Percentiles rank a stretch among this genome's conserved stretches.
Conservation (phyloP, 352 stramenopile genomes). For the Phytophthora pinifolia region DNA sequence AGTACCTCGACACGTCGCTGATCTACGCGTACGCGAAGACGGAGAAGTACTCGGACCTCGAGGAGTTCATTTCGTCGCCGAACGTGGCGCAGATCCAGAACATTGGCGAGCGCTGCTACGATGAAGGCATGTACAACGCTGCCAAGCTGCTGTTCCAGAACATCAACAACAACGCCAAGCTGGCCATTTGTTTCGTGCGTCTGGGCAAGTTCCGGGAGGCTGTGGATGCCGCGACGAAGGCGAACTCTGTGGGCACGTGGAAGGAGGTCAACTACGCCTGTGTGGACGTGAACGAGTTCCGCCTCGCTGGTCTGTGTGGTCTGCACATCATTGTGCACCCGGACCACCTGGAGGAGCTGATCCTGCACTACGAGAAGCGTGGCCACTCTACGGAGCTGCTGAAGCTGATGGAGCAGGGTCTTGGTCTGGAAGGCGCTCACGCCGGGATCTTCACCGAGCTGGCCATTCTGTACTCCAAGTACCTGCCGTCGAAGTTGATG, state of each 20-base stretch:
- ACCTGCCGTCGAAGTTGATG: conserved; percentile 99
- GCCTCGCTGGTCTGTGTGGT: conserved; percentile 96
- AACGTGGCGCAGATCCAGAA: conserved; percentile 99
- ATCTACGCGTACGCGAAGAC: conserved; percentile 99
- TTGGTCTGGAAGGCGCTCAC: conserved; percentile 98
- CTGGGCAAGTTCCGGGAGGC: conserved; percentile 99
- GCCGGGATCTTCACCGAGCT: conserved; percentile 99
- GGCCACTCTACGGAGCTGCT: conserved; percentile 96
- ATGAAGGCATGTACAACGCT: conserved; percentile 98
- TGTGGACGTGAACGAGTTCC: conserved; percentile 98
- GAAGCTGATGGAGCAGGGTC: conserved; percentile 98
- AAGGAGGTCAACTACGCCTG: conserved; percentile 99
- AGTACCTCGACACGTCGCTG: conserved; percentile 98
- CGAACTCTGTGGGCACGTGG: conserved; percentile 99
- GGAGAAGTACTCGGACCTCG: conserved; percentile 98
- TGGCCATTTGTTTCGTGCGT: conserved; percentile 99
- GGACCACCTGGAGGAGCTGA: conserved; percentile 99
- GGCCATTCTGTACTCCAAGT: conserved; percentile 99
- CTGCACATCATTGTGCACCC: conserved; percentile 99
- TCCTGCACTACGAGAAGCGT: conserved; percentile 98
- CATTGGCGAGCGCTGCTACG: conserved; percentile 98
- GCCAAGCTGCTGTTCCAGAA: conserved; percentile 99
- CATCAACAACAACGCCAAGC: conserved; percentile 99
- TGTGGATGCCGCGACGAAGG: conserved; percentile 98
- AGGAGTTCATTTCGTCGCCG: conserved; percentile 98